Conservation (phyloP, 192 early-diverging fungal species). For the Dissophora globulifera region DNA sequence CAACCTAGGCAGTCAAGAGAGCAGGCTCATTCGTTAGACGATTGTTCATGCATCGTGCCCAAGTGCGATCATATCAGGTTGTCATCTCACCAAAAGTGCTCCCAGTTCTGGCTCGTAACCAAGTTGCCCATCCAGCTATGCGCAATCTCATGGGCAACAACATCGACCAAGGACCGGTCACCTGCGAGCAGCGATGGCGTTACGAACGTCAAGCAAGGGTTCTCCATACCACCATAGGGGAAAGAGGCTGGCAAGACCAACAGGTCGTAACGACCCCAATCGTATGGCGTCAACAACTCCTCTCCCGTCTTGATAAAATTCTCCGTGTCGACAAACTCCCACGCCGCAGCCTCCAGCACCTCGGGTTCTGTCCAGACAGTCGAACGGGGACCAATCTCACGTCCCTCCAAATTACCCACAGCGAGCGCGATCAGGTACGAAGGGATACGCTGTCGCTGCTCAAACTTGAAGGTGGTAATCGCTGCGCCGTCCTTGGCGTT, state of each 20-base stretch:
- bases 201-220: constrained; percentile 97
- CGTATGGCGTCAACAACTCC: constrained; percentile 85
- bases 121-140: constrained; percentile 93
- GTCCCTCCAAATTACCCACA: constrained; percentile 84
- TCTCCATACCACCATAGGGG: constrained; percentile 92
- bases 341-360: constrained; percentile 87
- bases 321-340: constrained; percentile 90
- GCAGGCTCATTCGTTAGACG: no score
- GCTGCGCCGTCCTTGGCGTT: constrained; percentile 54
- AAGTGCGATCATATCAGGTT: neutral
- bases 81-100: constrained; percentile 47
- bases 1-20: constrained; percentile 70
- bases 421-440: constrained; percentile 96
- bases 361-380: constrained; percentile 97
- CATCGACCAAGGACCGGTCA: constrained; percentile 92
- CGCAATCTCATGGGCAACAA: constrained; percentile 95
- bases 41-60: neutral
- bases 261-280: constrained; percentile 96
- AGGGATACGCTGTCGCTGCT: constrained; percentile 91
- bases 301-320: constrained; percentile 74
- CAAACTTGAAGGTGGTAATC: constrained; percentile 89
- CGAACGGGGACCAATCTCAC: constrained; percentile 87
- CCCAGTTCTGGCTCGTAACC: constrained; percentile 85
- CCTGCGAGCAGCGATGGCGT: constrained; percentile 96
- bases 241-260: constrained; percentile 88